phyloP scores from a whole-genome alignment of 169 alveolate genomes.

The Plasmodium inui region DNA sequence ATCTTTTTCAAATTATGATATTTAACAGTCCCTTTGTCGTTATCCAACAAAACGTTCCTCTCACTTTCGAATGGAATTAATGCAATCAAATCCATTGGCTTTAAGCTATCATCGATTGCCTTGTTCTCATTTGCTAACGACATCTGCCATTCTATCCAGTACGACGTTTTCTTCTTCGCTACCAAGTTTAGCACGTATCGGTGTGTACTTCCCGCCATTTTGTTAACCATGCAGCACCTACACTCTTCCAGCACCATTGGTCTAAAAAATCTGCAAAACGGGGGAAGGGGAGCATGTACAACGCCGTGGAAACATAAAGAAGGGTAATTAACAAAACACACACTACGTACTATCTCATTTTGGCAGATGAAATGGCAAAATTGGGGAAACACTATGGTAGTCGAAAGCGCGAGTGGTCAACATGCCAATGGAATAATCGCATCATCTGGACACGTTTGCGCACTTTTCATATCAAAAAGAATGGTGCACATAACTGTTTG shows the following conservation, averaged over 20 bases:
- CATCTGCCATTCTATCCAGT: constrained; percentile 62
- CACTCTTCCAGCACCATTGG: constrained; percentile 74
- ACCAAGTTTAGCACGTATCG: constrained; percentile 26
- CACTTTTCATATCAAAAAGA: background rate
- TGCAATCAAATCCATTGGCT: constrained; percentile 69
- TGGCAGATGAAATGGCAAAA: background rate
- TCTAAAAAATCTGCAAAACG: constrained; percentile 35
- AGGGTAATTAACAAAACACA: background rate
- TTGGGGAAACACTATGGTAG: background rate
- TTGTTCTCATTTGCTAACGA: constrained; percentile 10
- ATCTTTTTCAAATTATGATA: constrained; percentile 55
- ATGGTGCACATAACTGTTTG: background rate
- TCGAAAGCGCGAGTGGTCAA: background rate
- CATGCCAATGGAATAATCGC: background rate
- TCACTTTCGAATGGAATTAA: constrained; percentile 53
- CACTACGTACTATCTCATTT: background rate
- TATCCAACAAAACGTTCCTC: background rate
- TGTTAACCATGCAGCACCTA: constrained; percentile 42
- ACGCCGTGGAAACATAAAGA: background rate
- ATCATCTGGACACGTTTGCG: background rate
- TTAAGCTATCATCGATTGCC: constrained; percentile 20
- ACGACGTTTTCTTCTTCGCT: constrained; percentile 55
- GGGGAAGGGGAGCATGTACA: background rate
- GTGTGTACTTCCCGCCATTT: constrained; percentile 41
- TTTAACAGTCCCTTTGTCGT: constrained; percentile 23